Evolutionary conservation across 495 filamentous ascomycete species (phyloP), one percentile per base, ranked within the genome.

Genomic region (Diplogelasinospora grovesii): DNA sequence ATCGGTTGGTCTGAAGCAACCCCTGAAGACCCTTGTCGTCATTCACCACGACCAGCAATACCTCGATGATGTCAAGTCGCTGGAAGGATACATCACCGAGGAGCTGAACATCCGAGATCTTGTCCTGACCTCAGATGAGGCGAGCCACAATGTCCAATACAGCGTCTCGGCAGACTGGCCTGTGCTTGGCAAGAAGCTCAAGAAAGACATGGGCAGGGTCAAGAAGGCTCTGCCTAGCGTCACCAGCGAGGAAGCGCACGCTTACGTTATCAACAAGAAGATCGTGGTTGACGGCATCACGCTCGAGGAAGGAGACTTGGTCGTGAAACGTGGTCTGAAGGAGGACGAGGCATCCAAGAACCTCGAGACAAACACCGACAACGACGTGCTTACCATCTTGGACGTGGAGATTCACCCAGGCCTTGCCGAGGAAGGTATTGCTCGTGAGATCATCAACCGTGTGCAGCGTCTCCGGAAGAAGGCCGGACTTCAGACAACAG

Each of bases 141-240:
- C 75, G 26, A 85, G 81, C 52, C 95, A 96, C 68, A 82, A 85
- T 31, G 88, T 98, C 14, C 83, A 90, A 52, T 95, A 95, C 68
- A 85, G 81, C 41, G 84, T 86, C 28, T 71, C 72, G 21, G 92
- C 87, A 7, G 92, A 98, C 63, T 96, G 89, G 86, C 83, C 90
- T 2, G 86, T 82, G 0, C 74, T 98, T 24, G 92, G 92, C 43
- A 95, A 95, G 77, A 97, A 96, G 66, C 72, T 97, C 38, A 93
- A 86, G 74, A 96, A 93, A 67, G 92, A 90, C 52, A 84, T 82
- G 36, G 78, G 79, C 48, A 87, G 79, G 60, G 88, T 97, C 39
- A 89, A 89, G 69, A 93, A 92, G 59, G 89, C 86, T 13, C 68
- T 98, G 28, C 89, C 90, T 14, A 68, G 63, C 31, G 67, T 98